Evolutionary conservation across 257 asterid genomes (phyloP), one percentile per base, ranked within the genome.

Genomic region (Leonotis leonurus): DNA sequence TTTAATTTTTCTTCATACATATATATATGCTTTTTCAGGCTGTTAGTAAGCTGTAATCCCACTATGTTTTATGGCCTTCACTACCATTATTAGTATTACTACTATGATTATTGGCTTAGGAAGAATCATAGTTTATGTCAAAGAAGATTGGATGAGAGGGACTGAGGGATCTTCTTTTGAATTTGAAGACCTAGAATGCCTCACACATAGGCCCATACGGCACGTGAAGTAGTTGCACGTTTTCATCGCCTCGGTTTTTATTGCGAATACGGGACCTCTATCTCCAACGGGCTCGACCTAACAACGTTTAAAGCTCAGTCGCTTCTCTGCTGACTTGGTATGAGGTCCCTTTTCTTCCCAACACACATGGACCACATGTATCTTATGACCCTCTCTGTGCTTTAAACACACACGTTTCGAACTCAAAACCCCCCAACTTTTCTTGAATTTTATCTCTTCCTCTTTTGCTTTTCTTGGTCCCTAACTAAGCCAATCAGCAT

Each of bases 91-190:
- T 41, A 41, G 4, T 39, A n/a, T 8, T 33, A 39, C 4, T 39
- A 39, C 2, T 1, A n/a, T 3, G 4, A 4, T 32, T 33, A 59
- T 71, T 55, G 46, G 44, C 25, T 43, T 55, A 49, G 10, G 10
- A 22, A 1, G 44, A 20, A 71, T 54, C 74, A 72, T 59, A 20
- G 77, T 82, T 70, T 69, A 80, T 82, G 88, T 69, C 48, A 65
- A 69, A 71, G 70, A 65, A 84, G 86, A 87, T 82, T 77, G 83
- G 66, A 57, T 67, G 82, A 83, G 75, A 80, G 74, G 76, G 89
- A 85, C 78, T 74, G 71, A 67, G 37, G 60, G 74, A 63, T 70
- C 67, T 58, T 67, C 70, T 32, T n/a, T 37, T 66, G 69, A 76
- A 60, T 71, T n/a, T 39, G 62, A 40, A 65, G n/a, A n/a, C n/a